Evolutionary conservation across 202 grass and related monocot genomes (phyloP).

Genomic region (Elaeis oleifera): DNA sequence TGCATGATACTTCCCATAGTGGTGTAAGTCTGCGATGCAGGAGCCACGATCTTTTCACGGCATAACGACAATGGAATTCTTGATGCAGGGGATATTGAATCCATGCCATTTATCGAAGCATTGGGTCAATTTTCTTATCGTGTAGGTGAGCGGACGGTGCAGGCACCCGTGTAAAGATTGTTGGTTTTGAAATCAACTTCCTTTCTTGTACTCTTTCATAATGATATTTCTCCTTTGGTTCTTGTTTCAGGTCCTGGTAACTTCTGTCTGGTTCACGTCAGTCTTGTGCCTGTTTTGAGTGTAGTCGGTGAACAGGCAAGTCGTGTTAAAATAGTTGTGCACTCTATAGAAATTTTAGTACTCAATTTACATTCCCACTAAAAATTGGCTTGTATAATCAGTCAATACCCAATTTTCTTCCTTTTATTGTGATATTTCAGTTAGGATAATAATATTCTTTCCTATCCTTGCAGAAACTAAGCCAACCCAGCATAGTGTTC

Average conservation of each 20-base stretch:
- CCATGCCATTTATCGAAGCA: constrained; percentile 96
- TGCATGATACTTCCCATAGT: constrained; percentile 42
- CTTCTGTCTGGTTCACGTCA: constrained; percentile 94
- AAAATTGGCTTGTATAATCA: not conserved
- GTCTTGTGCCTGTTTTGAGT: constrained; percentile 94
- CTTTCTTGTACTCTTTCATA: constrained; percentile 10
- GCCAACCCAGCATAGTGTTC: constrained; percentile 93
- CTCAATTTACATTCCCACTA: not conserved
- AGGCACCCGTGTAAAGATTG: constrained; percentile 1
- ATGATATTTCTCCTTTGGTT: constrained; percentile 23
- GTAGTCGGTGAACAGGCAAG: constrained; percentile 94
- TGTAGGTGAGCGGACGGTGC: constrained; percentile 51
- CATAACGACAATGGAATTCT: constrained; percentile 63
- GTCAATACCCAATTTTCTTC: not conserved
- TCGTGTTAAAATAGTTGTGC: not conserved
- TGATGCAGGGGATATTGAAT: constrained; percentile 99
- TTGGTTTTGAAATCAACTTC: not conserved
- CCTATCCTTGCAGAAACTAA: constrained; percentile 73
- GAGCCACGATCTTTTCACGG: constrained; percentile 34
- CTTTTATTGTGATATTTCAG: constrained; percentile 8
- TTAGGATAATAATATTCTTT: constrained; percentile 17
- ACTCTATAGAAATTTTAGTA: not conserved
- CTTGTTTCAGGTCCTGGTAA: constrained; percentile 59
- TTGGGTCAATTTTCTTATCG: constrained; percentile 91
- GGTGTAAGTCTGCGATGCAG: constrained; percentile 55